Conservation (phyloP, 1,284 basidiomycete species). For the Rhizopogon parksii region DNA sequence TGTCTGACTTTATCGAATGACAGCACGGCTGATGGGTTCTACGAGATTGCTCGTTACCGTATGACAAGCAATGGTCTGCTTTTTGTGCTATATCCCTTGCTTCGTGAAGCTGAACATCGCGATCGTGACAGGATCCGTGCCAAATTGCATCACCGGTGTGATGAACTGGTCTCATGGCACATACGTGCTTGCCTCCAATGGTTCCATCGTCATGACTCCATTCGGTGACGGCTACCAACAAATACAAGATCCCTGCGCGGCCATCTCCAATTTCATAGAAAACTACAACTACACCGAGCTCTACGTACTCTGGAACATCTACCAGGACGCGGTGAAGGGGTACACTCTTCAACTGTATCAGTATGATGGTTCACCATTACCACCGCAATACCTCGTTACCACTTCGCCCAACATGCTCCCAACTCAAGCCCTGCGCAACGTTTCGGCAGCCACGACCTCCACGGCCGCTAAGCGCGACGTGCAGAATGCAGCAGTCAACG, state of each 20-base stretch:
- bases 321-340: conserved; percentile 31
- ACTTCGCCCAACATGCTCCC: conserved; percentile 36
- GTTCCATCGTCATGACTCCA: conserved; percentile 67
- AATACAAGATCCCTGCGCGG: conserved; percentile 85
- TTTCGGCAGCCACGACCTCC: conserved; percentile 9
- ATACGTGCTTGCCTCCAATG: conserved; percentile 62
- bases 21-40: conserved; percentile 67
- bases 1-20: conserved; percentile 3
- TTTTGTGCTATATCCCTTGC: not conserved
- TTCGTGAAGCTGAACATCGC: conserved; percentile 2
- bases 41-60: conserved; percentile 83
- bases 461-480: not conserved
- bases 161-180: conserved; percentile 84
- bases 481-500: conserved; percentile 5
- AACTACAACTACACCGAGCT: conserved; percentile 61
- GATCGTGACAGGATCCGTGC: conserved; percentile 50
- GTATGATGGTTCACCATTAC: conserved; percentile 33
- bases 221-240: conserved; percentile 85
- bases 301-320: conserved; percentile 34
- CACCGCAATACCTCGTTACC: conserved; percentile 29
- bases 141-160: conserved; percentile 77
- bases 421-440: conserved; percentile 29
- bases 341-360: conserved; percentile 36
- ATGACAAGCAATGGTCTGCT: conserved; percentile 71
- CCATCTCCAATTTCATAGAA: conserved; percentile 78